phyloP scores from a whole-genome alignment of 2,329 filamentous ascomycete genomes.

The Pezicula radicicola region DNA sequence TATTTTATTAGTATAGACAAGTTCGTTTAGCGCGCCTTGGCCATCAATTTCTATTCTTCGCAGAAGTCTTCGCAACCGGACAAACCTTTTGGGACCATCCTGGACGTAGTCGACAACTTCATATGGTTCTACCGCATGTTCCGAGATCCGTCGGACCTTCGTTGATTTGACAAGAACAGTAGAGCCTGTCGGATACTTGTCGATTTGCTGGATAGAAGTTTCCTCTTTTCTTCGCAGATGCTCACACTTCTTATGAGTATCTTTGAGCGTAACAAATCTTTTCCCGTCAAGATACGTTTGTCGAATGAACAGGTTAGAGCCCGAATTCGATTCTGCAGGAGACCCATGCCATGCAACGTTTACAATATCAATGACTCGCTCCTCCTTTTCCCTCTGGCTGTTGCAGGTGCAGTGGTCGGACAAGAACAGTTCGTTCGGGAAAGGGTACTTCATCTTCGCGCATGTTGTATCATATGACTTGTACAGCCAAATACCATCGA shows the following conservation, averaged over 20 bases:
- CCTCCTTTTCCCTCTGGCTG: constrained; percentile 41
- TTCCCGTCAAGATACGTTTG: constrained; percentile 63
- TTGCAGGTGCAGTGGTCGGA: constrained; percentile 72
- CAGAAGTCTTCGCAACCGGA: constrained; percentile 48
- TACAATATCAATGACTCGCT: constrained; percentile 56
- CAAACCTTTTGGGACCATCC: constrained; percentile 21
- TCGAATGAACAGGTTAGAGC: constrained; percentile 61
- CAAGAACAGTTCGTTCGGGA: constrained; percentile 71
- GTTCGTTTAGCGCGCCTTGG: constrained; percentile 35
- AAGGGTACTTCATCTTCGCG: constrained; percentile 63
- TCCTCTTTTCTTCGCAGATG: constrained; percentile 27
- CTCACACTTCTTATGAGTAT: constrained; percentile 52
- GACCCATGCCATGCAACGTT: constrained; percentile 54
- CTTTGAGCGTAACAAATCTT: constrained; percentile 57
- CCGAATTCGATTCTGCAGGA: constrained; percentile 28
- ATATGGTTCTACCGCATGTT: constrained; percentile 52
- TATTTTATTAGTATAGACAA: constrained; percentile 51
- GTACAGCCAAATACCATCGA: constrained; percentile 75
- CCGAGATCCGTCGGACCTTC: constrained; percentile 26
- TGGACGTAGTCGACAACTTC: constrained; percentile 46
- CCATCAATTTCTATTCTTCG: constrained; percentile 42
- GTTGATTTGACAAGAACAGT: constrained; percentile 41
- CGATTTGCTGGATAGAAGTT: constrained; percentile 8
- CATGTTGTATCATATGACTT: constrained; percentile 69
- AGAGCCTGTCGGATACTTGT: constrained; percentile 48